Evolutionary conservation across 1,284 basidiomycete species (phyloP).

Genomic region (Anthracocystis panici-leucophaei): DNA sequence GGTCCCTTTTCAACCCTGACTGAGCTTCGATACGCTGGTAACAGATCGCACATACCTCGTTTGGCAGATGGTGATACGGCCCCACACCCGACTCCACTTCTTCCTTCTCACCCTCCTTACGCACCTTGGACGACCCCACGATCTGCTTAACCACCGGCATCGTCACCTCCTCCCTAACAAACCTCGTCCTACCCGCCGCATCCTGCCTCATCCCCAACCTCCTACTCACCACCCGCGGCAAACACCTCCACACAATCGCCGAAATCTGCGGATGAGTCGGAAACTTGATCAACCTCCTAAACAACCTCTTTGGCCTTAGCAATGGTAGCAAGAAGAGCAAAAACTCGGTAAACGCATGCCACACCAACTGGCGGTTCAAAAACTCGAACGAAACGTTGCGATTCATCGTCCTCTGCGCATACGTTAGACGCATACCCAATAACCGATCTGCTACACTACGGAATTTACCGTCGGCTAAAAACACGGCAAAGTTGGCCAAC

Average conservation of each 20-base stretch:
- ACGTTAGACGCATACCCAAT: conserved; percentile 82
- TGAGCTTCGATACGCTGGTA: conserved; percentile 57
- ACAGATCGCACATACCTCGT: conserved; percentile 64
- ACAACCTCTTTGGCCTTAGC: conserved; percentile 76
- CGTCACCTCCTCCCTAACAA: conserved; percentile 25
- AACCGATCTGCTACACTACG: conserved; percentile 86
- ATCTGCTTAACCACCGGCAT: conserved; percentile 30
- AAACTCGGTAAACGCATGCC: conserved; percentile 99
- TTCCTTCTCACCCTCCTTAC: conserved; percentile 2
- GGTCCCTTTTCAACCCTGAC: conserved; percentile 45
- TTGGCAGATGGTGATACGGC: conserved; percentile 57
- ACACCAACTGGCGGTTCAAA: conserved; percentile 99
- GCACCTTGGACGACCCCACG: conserved; percentile 13
- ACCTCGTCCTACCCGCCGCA: conserved; percentile 22
- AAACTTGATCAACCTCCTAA: conserved; percentile 74
- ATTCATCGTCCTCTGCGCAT: conserved; percentile 78
- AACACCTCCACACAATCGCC: conserved; percentile 60
- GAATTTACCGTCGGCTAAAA: conserved; percentile 90
- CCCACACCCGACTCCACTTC: conserved; percentile 18
- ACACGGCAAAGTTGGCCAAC: conserved; percentile 82
- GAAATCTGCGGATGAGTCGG: conserved; percentile 63
- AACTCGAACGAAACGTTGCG: conserved; percentile 97
- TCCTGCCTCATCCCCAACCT: conserved; percentile 54
- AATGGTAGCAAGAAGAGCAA: conserved; percentile 91
- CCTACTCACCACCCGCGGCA: conserved; percentile 48